Evolutionary conservation across 2,329 filamentous ascomycete genomes (phyloP), one percentile per base, ranked within the genome.

Genomic region (Ophiognomonia clavigignenti-juglandacearum): DNA sequence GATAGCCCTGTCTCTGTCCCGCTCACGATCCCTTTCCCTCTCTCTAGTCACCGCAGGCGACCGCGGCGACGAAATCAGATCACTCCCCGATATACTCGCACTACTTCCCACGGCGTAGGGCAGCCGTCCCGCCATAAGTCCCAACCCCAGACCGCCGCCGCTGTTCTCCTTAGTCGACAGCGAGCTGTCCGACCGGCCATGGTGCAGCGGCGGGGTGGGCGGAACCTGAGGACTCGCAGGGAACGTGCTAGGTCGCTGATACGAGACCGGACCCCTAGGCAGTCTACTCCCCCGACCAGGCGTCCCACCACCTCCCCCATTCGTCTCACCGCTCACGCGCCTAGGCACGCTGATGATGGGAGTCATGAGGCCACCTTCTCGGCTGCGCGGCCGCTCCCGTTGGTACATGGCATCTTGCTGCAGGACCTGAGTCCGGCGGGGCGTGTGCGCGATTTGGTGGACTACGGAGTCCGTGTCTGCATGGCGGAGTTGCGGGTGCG

Each of bases 261-360:
- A 58, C n/a, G 50, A 53, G 31, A 54, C 45, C 8, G 59, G 60
- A 34, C 59, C 62, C 16, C 63, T 56, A 18, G 60, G 59, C 13
- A 64, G 55, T 31, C 62, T 54, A 51, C 56, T 61, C 8, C 31
- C 31, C 45, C 53, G 59, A 29, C 35, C 46, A 7, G 39, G 38
- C 11, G 43, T 41, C 9, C 43, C 47, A n/a, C n/a, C n/a, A n/a
- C n/a, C n/a, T n/a, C n/a, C n/a, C n/a, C n/a, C n/a, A n/a, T n/a
- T n/a, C 6, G 27, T 29, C 3, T 52, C 50, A 19, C 50, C 50
- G 6, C 46, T 49, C 1, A 24, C 29, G 9, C 50, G 46, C 22
- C 50, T 37, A n/a, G 46, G 46, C 13, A 36, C 31, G 3, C 46
- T 49, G 38, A 52, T 14, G 2, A 22, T 38, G 2, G 50, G 50